Evolutionary conservation across 768 basidiomycete genomes (phyloP).

Genomic region (Jaapia argillacea): DNA sequence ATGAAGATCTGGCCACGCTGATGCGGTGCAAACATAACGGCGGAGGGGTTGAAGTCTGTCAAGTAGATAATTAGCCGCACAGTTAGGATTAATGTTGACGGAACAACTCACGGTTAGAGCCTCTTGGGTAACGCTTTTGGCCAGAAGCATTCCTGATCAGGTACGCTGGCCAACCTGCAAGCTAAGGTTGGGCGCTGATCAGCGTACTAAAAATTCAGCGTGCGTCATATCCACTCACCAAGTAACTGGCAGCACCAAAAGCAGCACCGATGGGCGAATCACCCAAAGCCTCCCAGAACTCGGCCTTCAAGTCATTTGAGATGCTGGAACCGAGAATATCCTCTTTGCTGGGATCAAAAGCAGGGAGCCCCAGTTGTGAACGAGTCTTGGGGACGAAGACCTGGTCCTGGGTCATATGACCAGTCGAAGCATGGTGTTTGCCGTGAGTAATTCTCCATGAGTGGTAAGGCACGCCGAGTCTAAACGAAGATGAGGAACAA

Average conservation of each 20-base stretch:
- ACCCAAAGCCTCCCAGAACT: slow-evolving; percentile 78
- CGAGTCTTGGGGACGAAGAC: slow-evolving; percentile 94
- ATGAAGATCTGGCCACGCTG: slow-evolving; percentile 69
- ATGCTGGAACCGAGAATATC: slow-evolving; percentile 57
- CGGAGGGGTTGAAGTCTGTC: slow-evolving; percentile 62
- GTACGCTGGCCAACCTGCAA: slow-evolving; percentile 84
- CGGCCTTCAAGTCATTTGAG: slow-evolving; percentile 54
- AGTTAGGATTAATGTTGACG: slow-evolving; percentile 39
- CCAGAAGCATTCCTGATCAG: slow-evolving; percentile 78
- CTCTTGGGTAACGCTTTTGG: slow-evolving; percentile 67
- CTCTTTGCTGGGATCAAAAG: slow-evolving; percentile 60
- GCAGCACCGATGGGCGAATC: slow-evolving; percentile 80
- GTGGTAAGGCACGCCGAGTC: slow-evolving; percentile 92
- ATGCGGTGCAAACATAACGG: slow-evolving; percentile 78
- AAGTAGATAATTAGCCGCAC: too few relatives aligned
- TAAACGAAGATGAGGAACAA: slow-evolving; percentile 17
- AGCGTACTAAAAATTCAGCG: too few relatives aligned
- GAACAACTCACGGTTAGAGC: too few relatives aligned
- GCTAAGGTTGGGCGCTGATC: too few relatives aligned
- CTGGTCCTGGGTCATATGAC: slow-evolving; percentile 90
- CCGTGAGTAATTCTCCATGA: slow-evolving; percentile 93
- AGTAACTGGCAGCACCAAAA: slow-evolving; percentile 40
- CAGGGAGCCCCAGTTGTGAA: slow-evolving; percentile 52
- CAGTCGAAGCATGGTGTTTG: slow-evolving; percentile 92
- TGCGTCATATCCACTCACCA: too few relatives aligned